These are phyloP conservation scores for Pinus taeda DNA, from an alignment of 75 land plant genomes.

Conservation along the genomic window DNA sequence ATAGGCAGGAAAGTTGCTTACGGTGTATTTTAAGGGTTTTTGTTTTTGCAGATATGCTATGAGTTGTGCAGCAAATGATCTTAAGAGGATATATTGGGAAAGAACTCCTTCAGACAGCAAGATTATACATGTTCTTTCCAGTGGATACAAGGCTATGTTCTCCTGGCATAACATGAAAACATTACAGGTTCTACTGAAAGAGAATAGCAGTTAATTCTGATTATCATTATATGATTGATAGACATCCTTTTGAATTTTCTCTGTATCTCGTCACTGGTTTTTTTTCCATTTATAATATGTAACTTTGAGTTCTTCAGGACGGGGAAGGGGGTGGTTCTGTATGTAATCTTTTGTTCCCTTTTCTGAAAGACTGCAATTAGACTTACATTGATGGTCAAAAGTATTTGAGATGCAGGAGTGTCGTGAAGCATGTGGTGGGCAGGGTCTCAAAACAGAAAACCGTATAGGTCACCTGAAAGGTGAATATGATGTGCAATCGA, in stretches of 20 bases:
- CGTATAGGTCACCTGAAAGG: slow-evolving; percentile 73
- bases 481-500: slow-evolving; percentile 89
- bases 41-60: slow-evolving; percentile 72
- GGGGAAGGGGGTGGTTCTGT: too few species aligned
- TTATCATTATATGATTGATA: not conserved
- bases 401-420: slow-evolving; percentile 61
- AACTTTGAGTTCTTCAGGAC: not conserved
- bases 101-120: slow-evolving; percentile 70
- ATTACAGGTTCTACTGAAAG: slow-evolving; percentile 61
- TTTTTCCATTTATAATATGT: not conserved
- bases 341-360: not conserved
- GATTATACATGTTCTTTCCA: slow-evolving; percentile 83
- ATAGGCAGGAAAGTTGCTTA: not conserved
- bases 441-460: slow-evolving; percentile 94
- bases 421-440: slow-evolving; percentile 98
- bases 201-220: not conserved
- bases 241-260: not conserved
- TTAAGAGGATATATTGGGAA: slow-evolving; percentile 69
- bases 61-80: slow-evolving; percentile 72
- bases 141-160: slow-evolving; percentile 90
- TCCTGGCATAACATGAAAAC: slow-evolving; percentile 94
- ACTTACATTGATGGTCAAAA: not conserved
- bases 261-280: not conserved
- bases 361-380: not conserved
- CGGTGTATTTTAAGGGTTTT: not conserved